Evolutionary conservation across 2,329 filamentous ascomycete genomes (phyloP).

Genomic region (Plectosphaerella plurivora): DNA sequence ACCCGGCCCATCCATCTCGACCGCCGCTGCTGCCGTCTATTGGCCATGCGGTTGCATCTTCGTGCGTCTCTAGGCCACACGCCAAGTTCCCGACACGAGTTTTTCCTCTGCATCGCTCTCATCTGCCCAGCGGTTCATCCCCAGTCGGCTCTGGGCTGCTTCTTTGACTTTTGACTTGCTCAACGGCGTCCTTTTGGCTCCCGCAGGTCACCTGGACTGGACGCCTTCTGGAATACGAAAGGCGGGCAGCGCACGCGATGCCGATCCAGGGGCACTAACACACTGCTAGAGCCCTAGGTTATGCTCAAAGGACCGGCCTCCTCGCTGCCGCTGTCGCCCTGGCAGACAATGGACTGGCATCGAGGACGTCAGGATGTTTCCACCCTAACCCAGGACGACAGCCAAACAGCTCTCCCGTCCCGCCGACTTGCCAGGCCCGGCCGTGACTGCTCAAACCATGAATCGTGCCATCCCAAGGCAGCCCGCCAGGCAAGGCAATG

Average conservation of each 20-base stretch:
- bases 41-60: constrained; percentile 1
- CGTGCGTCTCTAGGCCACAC: not conserved
- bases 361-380: not conserved
- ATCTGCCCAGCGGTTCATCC: not conserved
- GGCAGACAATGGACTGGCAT: not conserved
- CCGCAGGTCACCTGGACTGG: not conserved
- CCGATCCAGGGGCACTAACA: not conserved
- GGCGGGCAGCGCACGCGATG: not conserved
- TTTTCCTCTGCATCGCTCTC: not conserved
- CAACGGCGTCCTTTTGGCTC: not conserved
- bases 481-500: constrained; percentile 1
- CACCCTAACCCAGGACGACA: not conserved
- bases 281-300: not conserved
- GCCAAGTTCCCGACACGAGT: not conserved
- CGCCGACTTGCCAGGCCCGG: not conserved
- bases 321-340: not conserved
- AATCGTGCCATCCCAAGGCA: not conserved
- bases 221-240: not conserved
- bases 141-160: not conserved
- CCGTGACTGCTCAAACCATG: not conserved
- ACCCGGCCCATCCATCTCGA: constrained; percentile 6
- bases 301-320: not conserved
- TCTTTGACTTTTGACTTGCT: not conserved
- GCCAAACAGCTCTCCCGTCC: not conserved
- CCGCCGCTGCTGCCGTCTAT: not conserved